Evolutionary conservation across 495 filamentous ascomycete genomes (phyloP), one percentile per base, ranked within the genome.

Genomic region (Daldinia grandis): DNA sequence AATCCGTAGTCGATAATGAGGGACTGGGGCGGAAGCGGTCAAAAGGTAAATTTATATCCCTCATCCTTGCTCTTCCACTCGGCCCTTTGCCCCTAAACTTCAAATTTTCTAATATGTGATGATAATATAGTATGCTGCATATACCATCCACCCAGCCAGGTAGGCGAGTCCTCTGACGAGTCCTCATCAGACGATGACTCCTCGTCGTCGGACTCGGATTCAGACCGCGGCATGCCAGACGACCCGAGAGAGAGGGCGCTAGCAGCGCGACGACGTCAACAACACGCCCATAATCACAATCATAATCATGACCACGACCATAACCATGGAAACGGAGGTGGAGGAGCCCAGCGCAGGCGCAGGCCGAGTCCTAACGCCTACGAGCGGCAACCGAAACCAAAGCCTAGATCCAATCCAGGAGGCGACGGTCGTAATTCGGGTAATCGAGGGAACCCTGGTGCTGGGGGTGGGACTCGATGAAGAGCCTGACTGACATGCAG

Each of bases 1-100:
- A 93, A 72, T 92, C 94, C 78, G 95, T 98, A 5, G 82, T 99
- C 6, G 94, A 99, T 81, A 99, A 99, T 74, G 95, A 99, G 78
- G 94, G 94, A 4, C 85, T 98, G 79, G 93, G 94, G 5, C 91
- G 90, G 80, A 99, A 98, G 82, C 92, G 87, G 47, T 95, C 91
- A 0, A 99, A 99, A 90, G 93, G 94, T 94, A 76, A 42, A 74
- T 8, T 37, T 30, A n/a, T 58, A 64, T 65, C 47, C 21, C 17
- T 40, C 12, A 24, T 4, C 28, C 54, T 33, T 27, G 40, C n/a
- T 35, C 12, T 35, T 35, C n/a, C 40, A 1, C 17, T 44, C 10
- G 8, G 17, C 40, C 0, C 1, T 8, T 17, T 2, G 8, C 6
- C 24, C 28, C 21, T 31, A 7, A 17, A 24, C 28, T 30, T 15